Evolutionary conservation across 805 yeast genomes (phyloP), one percentile per base, ranked within the genome.

Genomic region (Candida ascalaphidarum): DNA sequence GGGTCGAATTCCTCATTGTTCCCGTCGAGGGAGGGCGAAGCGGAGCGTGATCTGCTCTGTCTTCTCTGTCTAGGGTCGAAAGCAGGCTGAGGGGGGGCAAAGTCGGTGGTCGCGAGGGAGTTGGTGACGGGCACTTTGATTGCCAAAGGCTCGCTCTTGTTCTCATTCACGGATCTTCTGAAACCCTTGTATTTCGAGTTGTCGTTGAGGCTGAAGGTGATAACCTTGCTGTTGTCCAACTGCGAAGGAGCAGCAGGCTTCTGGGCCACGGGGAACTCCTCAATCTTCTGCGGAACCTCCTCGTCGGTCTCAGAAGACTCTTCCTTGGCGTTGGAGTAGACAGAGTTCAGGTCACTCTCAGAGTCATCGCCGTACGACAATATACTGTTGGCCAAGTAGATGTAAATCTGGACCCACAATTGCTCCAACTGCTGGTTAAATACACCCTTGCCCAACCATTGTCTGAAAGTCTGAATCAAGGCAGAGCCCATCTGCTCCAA

Each of bases 401-500:
- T 48, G 39, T 55, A 62, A 17, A 60, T 43, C 39, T 58, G 52
- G 16, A 61, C 53, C 67, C 67, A 62, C 33, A 52, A 46, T 14
- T 41, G 39, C 40, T 62, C 66, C 45, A 57, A 43, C 12, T 39
- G 41, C 9, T 44, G 44, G 35, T 50, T 39, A 30, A 57, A 56
- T 15, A 43, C 38, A 7, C 50, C 52, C 7, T 34, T 37, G 11
- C 61, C 63, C 31, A 61, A 46, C 45, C 53, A 42, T 36, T 53
- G 55, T 23, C 52, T 52, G 32, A 60, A 53, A 4, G 68, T 61
- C 29, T 50, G 50, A 16, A 61, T 48, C 26, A 62, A 41, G 7
- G 59, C 52, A 18, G 45, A 32, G n/a, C 68, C 67, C 62, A 62
- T 52, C 17, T 61, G 59, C 36, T 61, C 69, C 37, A 61, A 50